Conservation (phyloP, 164 flowering plant genomes). For the Magnolia officinalis region DNA sequence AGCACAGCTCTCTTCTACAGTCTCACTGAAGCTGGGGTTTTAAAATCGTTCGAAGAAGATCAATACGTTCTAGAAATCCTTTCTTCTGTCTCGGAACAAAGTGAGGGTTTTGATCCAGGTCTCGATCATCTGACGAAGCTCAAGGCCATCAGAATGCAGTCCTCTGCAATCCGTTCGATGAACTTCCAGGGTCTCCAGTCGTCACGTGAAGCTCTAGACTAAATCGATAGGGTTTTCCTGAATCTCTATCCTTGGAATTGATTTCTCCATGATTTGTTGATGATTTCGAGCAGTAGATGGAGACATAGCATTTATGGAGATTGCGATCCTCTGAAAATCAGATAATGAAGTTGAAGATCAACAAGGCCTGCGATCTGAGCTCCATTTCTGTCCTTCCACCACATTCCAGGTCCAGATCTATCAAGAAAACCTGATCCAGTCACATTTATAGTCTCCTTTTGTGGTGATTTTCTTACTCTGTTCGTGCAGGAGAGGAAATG, state of each 20-base stretch:
- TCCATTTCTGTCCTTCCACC: slow-evolving; percentile 95
- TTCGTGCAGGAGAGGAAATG: slow-evolving; percentile 45
- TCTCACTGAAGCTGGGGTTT: too few relatives aligned
- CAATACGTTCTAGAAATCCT: neutral
- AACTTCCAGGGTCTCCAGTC: too few relatives aligned
- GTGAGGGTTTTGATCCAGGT: neutral
- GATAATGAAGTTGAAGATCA: slow-evolving; percentile 47
- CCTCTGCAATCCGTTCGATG: neutral
- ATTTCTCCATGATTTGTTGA: neutral
- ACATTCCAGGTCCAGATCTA: slow-evolving; percentile 43
- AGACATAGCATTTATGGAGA: neutral
- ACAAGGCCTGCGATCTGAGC: slow-evolving; percentile 83
- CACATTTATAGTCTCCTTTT: neutral
- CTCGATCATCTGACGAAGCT: neutral
- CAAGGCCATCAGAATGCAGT: neutral
- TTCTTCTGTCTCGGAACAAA: neutral
- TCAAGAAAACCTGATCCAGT: neutral
- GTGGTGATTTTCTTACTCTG: neutral
- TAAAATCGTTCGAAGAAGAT: too few relatives aligned
- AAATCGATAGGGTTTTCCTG: too few relatives aligned
- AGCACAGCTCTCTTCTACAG: too few relatives aligned
- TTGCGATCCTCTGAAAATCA: neutral
- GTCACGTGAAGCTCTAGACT: too few relatives aligned
- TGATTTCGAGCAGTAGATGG: neutral
- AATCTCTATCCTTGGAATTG: too few relatives aligned